These are phyloP conservation scores for Cylindrotheca fusiformis DNA, from an alignment of 108 stramenopile genomes.

Conservation along the genomic window DNA sequence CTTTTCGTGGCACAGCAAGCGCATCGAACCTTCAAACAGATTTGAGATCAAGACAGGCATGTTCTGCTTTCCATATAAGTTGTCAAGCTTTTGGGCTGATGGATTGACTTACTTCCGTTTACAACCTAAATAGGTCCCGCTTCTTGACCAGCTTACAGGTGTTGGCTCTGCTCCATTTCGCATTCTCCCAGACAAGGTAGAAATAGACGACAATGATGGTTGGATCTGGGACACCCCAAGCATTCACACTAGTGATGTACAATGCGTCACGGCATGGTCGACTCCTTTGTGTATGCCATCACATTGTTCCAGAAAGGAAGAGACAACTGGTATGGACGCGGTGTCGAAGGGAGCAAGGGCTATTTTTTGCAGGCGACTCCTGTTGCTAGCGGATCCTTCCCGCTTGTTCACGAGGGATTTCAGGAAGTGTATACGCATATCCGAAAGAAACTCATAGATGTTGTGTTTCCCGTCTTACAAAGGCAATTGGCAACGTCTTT, in stretches of 20 bases:
- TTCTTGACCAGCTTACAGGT: slow-evolving; percentile 59
- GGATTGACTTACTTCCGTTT: not conserved
- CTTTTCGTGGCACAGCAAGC: slow-evolving; percentile 88
- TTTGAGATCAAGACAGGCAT: slow-evolving; percentile 60
- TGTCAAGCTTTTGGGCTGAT: too few relatives aligned
- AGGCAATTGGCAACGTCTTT: slow-evolving; percentile 56
- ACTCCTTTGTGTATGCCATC: slow-evolving; percentile 27
- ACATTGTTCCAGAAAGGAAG: slow-evolving; percentile 4
- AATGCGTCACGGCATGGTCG: slow-evolving; percentile 21
- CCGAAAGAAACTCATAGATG: slow-evolving; percentile 54
- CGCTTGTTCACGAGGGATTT: slow-evolving; percentile 81
- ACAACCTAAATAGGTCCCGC: slow-evolving; percentile 32
- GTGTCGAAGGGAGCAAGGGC: slow-evolving; percentile 50
- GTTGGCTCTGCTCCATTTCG: slow-evolving; percentile 44
- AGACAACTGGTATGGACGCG: not conserved
- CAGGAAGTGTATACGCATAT: slow-evolving; percentile 62
- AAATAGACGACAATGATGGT: slow-evolving; percentile 28
- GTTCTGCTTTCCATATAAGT: too few relatives aligned
- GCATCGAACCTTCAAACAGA: slow-evolving; percentile 78
- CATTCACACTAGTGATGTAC: slow-evolving; percentile 1
- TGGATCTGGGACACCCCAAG: slow-evolving; percentile 41
- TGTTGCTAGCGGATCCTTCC: slow-evolving; percentile 59
- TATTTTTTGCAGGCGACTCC: slow-evolving; percentile 62
- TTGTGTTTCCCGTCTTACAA: slow-evolving; percentile 53
- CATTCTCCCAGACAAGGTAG: slow-evolving; percentile 45